These are phyloP conservation scores for Cnidoscolus chayamansa DNA, from an alignment of 441 rosid genomes.

Conservation along the genomic window DNA sequence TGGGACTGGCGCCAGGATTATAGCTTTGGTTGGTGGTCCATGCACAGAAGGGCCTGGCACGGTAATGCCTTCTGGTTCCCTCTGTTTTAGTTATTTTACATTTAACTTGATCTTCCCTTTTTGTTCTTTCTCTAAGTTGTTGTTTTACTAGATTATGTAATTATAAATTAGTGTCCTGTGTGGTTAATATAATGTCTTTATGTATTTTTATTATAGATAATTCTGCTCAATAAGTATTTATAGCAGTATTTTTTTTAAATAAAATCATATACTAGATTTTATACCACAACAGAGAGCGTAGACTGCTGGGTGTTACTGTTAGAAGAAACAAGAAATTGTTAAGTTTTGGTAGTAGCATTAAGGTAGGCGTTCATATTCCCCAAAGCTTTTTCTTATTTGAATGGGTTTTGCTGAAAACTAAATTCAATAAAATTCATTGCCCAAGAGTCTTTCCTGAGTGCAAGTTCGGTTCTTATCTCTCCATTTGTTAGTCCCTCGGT, in stretches of 20 bases:
- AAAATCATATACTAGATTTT: not conserved
- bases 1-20: conserved; percentile 88
- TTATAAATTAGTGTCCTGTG: not conserved
- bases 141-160: not conserved
- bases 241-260: not conserved
- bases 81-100: not conserved
- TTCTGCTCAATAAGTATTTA: not conserved
- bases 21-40: conserved; percentile 97
- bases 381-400: not conserved
- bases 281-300: not conserved
- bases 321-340: not conserved
- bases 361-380: not conserved
- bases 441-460: not conserved
- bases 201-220: too few species aligned
- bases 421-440: not conserved
- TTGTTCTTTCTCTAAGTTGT: not conserved
- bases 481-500: not conserved
- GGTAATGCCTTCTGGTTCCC: conserved; percentile 38
- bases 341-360: not conserved
- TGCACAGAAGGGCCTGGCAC: conserved; percentile 99
- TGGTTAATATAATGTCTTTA: not conserved
- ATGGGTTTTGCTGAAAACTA: not conserved
- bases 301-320: not conserved
- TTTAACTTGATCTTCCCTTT: not conserved
- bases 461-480: not conserved